Evolutionary conservation across 2,329 filamentous ascomycete genomes (phyloP).

Genomic region (Decorospora gaudefroyi): DNA sequence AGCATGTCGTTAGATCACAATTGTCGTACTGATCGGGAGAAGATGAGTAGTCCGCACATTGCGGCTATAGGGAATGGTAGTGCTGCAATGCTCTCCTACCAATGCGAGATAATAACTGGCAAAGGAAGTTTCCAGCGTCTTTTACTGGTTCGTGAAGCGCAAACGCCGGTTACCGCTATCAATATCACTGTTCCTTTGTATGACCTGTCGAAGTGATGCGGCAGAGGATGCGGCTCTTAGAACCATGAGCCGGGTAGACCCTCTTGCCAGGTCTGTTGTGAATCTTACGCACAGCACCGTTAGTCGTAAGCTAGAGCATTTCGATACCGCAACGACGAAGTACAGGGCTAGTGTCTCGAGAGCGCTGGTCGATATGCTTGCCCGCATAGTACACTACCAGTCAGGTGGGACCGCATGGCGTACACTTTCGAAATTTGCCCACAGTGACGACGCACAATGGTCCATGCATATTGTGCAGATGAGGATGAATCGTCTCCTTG

Average conservation of each 20-base stretch:
- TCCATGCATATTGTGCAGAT: conserved; percentile 10
- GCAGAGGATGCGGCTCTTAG: background rate
- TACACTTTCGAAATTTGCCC: conserved; percentile 5
- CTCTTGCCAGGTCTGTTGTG: conserved; percentile 4
- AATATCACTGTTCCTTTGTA: background rate
- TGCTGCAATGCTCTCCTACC: background rate
- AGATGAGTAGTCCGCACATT: too few species aligned
- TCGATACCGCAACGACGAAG: conserved; percentile 6
- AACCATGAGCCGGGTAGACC: background rate
- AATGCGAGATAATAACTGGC: too few species aligned
- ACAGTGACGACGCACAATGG: conserved; percentile 8
- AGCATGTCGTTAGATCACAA: conserved; percentile 2
- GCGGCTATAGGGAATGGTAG: too few species aligned
- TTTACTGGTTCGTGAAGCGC: too few species aligned
- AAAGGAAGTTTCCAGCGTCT: too few species aligned
- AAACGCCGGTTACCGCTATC: too few species aligned
- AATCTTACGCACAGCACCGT: conserved; percentile 9
- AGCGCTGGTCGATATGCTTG: conserved; percentile 12
- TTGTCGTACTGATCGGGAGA: too few species aligned
- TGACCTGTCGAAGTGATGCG: background rate
- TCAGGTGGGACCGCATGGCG: conserved; percentile 11
- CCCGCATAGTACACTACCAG: conserved; percentile 7
- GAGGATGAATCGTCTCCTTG: conserved; percentile 19
- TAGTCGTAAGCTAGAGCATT: conserved; percentile 3
- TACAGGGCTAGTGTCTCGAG: conserved; percentile 4